Conservation (phyloP, 345 rosid genomes). For the Hibiscus tridactylites region DNA sequence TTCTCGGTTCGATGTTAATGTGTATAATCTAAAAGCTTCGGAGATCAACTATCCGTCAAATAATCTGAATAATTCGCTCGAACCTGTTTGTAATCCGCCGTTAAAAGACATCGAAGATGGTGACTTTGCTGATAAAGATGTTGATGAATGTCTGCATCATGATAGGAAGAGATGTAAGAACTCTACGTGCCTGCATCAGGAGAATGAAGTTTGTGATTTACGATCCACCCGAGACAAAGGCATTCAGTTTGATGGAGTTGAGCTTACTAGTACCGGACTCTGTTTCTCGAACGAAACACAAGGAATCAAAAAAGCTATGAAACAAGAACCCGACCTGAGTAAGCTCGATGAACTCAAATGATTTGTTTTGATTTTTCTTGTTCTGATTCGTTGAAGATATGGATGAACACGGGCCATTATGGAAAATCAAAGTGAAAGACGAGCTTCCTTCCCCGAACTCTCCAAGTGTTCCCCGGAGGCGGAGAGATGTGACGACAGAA, state of each 20-base stretch:
- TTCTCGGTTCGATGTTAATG: constrained; percentile 24
- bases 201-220: neutral
- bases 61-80: neutral
- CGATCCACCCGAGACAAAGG: constrained; percentile 15
- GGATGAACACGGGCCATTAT: neutral
- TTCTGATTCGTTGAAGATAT: constrained; percentile 10
- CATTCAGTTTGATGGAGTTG: constrained; percentile 10
- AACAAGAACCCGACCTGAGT: constrained; percentile 17
- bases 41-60: constrained; percentile 28
- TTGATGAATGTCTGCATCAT: neutral
- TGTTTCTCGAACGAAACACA: constrained; percentile 1
- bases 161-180: neutral
- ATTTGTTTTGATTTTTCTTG: constrained; percentile 3
- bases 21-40: constrained; percentile 26
- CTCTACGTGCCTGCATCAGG: neutral
- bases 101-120: too few relatives aligned
- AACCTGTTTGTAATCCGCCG: neutral
- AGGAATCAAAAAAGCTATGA: constrained; percentile 5
- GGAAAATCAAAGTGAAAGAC: neutral
- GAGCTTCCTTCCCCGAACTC: neutral
- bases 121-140: neutral
- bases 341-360: constrained; percentile 5
- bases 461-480: constrained; percentile 11
- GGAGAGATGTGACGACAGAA: constrained; percentile 29
- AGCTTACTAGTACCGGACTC: neutral